phyloP scores from a whole-genome alignment of 148 eudicot species.

The Fallopia convolvulus region DNA sequence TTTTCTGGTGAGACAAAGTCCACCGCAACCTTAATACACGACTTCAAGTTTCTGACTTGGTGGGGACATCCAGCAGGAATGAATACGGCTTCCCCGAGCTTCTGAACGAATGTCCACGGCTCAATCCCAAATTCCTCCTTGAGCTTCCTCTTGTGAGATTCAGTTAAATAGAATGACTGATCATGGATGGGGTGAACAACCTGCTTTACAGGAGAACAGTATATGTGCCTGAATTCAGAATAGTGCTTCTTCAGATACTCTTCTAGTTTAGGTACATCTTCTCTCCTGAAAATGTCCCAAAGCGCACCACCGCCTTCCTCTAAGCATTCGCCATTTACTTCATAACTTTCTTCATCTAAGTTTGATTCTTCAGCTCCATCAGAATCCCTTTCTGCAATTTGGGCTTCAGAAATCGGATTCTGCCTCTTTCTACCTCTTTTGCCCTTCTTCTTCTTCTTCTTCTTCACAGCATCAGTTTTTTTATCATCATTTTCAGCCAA shows the following conservation, averaged over 20 bases:
- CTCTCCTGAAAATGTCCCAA: constrained; percentile 53
- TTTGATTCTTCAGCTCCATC: constrained; percentile 13
- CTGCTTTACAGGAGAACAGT: constrained; percentile 34
- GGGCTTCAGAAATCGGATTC: background rate
- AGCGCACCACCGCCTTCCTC: constrained; percentile 41
- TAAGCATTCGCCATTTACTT: background rate
- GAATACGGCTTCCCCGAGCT: constrained; percentile 49
- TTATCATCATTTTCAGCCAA: constrained; percentile 15
- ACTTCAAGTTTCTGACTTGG: constrained; percentile 49
- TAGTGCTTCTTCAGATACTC: constrained; percentile 46
- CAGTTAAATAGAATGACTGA: constrained; percentile 43
- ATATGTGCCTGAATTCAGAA: constrained; percentile 57
- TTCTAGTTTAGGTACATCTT: constrained; percentile 39
- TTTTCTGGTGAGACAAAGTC: constrained; percentile 53
- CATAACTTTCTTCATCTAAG: background rate
- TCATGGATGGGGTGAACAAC: constrained; percentile 55
- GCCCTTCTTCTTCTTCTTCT: constrained; percentile 19
- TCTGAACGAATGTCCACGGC: constrained; percentile 58
- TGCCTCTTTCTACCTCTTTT: constrained; percentile 20
- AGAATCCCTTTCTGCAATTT: background rate
- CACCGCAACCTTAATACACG: constrained; percentile 46
- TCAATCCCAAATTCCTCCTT: constrained; percentile 48
- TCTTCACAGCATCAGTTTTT: constrained; percentile 12
- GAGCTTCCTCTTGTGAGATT: constrained; percentile 47
- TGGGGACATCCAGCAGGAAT: constrained; percentile 67